Evolutionary conservation across 257 asterid genomes (phyloP).

Genomic region (Jacaranda mimosifolia): DNA sequence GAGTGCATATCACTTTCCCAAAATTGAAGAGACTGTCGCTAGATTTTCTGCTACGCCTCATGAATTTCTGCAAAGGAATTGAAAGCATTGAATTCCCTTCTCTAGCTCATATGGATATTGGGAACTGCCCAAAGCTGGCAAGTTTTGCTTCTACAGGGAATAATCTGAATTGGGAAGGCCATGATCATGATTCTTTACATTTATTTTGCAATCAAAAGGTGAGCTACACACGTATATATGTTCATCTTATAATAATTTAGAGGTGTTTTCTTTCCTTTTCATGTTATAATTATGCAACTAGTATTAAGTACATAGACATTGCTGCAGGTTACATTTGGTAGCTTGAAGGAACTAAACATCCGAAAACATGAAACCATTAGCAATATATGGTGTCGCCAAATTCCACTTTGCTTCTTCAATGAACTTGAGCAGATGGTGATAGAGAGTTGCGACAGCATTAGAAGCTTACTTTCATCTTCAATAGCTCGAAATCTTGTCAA

Average conservation of each 20-base stretch:
- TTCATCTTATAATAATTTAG: background rate
- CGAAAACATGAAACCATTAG: background rate
- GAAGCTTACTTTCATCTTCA: slow-evolving; percentile 25
- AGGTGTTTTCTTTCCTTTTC: background rate
- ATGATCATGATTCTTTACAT: background rate
- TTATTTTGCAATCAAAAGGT: slow-evolving; percentile 14
- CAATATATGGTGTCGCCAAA: slow-evolving; percentile 22
- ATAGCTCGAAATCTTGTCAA: slow-evolving; percentile 25
- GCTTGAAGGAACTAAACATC: slow-evolving; percentile 4
- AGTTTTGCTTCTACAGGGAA: background rate
- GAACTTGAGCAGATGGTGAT: slow-evolving; percentile 10
- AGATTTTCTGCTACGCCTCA: background rate
- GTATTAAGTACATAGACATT: background rate
- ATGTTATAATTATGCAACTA: background rate
- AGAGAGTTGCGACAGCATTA: background rate
- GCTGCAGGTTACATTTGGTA: slow-evolving; percentile 16
- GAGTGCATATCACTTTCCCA: background rate
- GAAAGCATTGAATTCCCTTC: background rate
- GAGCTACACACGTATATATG: background rate
- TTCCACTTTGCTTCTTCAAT: slow-evolving; percentile 3
- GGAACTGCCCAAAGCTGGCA: background rate
- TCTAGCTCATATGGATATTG: background rate
- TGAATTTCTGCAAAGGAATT: background rate
- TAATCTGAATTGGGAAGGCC: background rate
- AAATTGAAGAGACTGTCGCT: background rate